phyloP scores from a whole-genome alignment of 2,329 filamentous ascomycete genomes.

The Macrophomina phaseolina region DNA sequence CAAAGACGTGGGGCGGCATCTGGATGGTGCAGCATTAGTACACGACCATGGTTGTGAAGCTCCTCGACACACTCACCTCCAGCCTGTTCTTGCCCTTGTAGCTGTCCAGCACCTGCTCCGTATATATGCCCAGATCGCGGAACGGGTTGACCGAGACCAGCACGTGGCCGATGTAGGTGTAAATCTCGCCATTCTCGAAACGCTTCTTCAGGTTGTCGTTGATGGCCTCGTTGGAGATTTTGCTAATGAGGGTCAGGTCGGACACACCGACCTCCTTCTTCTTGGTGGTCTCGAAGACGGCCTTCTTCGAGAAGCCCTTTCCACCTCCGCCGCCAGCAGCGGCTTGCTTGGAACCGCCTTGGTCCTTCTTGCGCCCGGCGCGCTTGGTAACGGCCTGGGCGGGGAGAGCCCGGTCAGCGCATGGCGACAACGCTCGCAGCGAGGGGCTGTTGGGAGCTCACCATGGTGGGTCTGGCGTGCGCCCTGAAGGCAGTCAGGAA shows the following conservation, averaged over 20 bases:
- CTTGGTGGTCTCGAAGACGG: slow-evolving; percentile 92
- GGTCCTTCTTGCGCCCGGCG: slow-evolving; percentile 63
- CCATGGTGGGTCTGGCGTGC: slow-evolving; percentile 27
- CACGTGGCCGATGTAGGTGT: slow-evolving; percentile 99
- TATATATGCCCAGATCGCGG: slow-evolving; percentile 96
- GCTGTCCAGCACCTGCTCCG: slow-evolving; percentile 87
- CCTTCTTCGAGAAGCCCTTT: slow-evolving; percentile 84
- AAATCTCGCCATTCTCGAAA: slow-evolving; percentile 97
- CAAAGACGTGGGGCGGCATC: slow-evolving; percentile 94
- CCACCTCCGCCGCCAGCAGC: slow-evolving; percentile 53
- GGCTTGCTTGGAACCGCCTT: slow-evolving; percentile 46
- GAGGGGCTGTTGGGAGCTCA: slow-evolving; percentile 17
- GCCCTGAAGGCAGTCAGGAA: slow-evolving; percentile 27
- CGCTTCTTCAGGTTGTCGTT: slow-evolving; percentile 99
- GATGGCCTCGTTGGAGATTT: slow-evolving; percentile 98
- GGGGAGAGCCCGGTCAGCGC: slow-evolving; percentile 1
- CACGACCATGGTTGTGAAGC: background rate
- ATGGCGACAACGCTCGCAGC: background rate
- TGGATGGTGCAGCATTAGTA: slow-evolving; percentile 29
- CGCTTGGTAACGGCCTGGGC: slow-evolving; percentile 61
- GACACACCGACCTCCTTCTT: slow-evolving; percentile 99
- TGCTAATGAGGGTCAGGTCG: slow-evolving; percentile 95
- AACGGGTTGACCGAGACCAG: slow-evolving; percentile 99
- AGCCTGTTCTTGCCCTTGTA: slow-evolving; percentile 97
- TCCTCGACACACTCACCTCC: slow-evolving; percentile 57